Conservation (phyloP, 352 stramenopile genomes). For the Phytopythium delawarense region DNA sequence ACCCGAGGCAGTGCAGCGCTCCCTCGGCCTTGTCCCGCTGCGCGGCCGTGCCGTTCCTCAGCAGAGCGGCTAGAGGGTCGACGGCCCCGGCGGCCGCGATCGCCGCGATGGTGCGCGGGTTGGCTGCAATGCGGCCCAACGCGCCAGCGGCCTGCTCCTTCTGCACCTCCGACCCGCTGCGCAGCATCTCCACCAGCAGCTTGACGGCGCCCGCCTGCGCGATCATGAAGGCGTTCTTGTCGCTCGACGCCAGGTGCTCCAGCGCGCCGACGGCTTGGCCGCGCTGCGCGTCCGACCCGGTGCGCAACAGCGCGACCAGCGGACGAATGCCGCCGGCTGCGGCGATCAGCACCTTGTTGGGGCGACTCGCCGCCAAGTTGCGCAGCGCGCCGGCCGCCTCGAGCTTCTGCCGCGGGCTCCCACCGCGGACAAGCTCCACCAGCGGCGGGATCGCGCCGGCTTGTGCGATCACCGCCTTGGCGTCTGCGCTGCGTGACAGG, state of each 20-base stretch:
- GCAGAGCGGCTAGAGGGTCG: not conserved
- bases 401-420: not conserved
- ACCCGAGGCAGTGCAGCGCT: not conserved
- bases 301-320: not conserved
- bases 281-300: not conserved
- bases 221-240: slow-evolving; percentile 2
- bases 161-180: not conserved
- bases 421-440: not conserved
- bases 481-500: not conserved
- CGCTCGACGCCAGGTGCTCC: slow-evolving; percentile 1
- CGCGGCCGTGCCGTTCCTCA: not conserved
- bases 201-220: not conserved
- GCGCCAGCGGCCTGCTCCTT: not conserved
- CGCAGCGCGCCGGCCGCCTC: not conserved
- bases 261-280: not conserved
- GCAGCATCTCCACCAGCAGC: not conserved
- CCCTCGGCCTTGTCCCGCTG: not conserved
- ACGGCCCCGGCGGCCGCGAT: not conserved
- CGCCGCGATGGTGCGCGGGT: not conserved
- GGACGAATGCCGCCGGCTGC: not conserved
- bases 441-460: not conserved
- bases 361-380: not conserved
- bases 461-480: not conserved
- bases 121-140: not conserved
- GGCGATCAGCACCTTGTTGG: slow-evolving; percentile 2